phyloP scores from a whole-genome alignment of 345 rosid genomes.

The Noccaea bulbosa region DNA sequence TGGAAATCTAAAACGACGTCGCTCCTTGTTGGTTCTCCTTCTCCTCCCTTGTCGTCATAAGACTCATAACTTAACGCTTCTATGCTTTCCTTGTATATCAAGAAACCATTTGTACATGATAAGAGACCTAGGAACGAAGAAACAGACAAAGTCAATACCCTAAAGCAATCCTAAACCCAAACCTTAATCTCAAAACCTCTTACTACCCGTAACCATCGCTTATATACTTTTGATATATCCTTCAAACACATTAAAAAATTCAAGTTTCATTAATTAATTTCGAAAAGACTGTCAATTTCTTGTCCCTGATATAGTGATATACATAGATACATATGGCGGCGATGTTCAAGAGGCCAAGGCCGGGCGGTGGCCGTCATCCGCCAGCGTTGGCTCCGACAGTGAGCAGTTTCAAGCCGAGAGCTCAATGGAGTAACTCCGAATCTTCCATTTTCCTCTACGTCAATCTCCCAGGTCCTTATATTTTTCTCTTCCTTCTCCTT shows the following conservation, averaged over 20 bases:
- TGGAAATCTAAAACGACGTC: neutral
- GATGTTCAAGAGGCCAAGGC: constrained; percentile 30
- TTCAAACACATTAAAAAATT: constrained; percentile 22
- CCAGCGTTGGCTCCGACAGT: constrained; percentile 46
- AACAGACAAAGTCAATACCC: constrained; percentile 37
- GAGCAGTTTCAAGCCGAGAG: constrained; percentile 44
- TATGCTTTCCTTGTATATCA: constrained; percentile 24
- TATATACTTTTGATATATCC: constrained; percentile 22
- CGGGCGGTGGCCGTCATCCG: constrained; percentile 34
- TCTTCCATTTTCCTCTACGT: constrained; percentile 41
- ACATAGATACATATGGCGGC: constrained; percentile 21
- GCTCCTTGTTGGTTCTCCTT: neutral
- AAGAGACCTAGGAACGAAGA: constrained; percentile 29
- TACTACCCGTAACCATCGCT: neutral
- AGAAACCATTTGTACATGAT: constrained; percentile 21
- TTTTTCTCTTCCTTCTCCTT: neutral
- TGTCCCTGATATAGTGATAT: constrained; percentile 9
- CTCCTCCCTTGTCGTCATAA: no score
- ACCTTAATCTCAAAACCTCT: constrained; percentile 35
- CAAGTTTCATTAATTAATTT: neutral
- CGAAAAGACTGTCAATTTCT: neutral
- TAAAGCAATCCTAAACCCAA: constrained; percentile 46
- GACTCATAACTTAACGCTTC: constrained; percentile 4
- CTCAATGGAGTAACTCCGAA: constrained; percentile 39
- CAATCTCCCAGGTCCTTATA: constrained; percentile 46